These are phyloP conservation scores for Helianthus tuberosus DNA, from an alignment of 129 eudicot species.

Conservation along the genomic window DNA sequence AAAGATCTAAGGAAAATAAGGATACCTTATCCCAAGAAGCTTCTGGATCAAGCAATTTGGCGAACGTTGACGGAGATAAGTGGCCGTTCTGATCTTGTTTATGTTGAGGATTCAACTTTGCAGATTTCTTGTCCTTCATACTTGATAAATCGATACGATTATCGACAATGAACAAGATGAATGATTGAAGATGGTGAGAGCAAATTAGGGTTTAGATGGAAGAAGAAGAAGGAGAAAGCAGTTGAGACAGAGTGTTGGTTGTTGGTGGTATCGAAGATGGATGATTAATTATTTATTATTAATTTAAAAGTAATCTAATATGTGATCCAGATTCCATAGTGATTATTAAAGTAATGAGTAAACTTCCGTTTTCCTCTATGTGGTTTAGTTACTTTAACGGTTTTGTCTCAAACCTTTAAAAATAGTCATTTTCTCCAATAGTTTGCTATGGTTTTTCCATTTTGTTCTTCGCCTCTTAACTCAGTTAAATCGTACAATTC, in stretches of 20 bases:
- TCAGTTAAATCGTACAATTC: too few relatives aligned
- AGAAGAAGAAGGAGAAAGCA: not conserved
- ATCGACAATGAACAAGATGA: not conserved
- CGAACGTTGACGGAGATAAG: constrained; percentile 63
- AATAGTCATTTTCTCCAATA: too few relatives aligned
- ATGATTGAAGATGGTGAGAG: not conserved
- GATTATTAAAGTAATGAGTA: constrained; percentile 26
- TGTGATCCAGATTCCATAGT: constrained; percentile 16
- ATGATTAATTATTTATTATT: not conserved
- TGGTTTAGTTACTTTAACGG: too few relatives aligned
- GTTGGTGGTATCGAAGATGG: constrained; percentile 3
- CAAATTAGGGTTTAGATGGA: constrained; percentile 6
- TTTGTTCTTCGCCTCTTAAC: too few relatives aligned
- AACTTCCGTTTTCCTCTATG: too few relatives aligned
- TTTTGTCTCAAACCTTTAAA: too few relatives aligned
- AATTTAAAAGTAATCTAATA: not conserved
- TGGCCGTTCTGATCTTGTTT: constrained; percentile 58
- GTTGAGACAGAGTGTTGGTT: not conserved
- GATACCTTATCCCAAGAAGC: constrained; percentile 89
- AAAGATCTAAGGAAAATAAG: not conserved
- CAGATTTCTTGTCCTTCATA: constrained; percentile 54
- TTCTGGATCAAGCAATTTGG: constrained; percentile 76
- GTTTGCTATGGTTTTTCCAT: too few relatives aligned
- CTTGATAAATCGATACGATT: not conserved
- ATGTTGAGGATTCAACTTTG: constrained; percentile 37